Evolutionary conservation across 1,284 basidiomycete species (phyloP).

Genomic region (Laetiporus sulphureus): DNA sequence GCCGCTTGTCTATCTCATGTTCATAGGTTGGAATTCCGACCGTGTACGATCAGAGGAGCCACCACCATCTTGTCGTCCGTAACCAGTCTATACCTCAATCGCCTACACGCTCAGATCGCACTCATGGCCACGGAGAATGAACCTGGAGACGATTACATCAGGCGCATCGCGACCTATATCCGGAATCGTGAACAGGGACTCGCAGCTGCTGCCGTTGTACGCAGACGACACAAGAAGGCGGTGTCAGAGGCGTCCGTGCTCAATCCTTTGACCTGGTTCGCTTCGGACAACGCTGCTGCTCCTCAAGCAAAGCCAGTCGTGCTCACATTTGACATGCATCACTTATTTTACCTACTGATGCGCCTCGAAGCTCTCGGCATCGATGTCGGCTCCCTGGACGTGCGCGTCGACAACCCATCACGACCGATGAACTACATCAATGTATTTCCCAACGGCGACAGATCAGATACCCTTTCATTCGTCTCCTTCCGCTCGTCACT

Average conservation of each 20-base stretch:
- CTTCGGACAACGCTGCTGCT: conserved; percentile 30
- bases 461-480: conserved; percentile 72
- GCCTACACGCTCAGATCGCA: no score
- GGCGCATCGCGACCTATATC: conserved; percentile 60
- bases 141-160: conserved; percentile 68
- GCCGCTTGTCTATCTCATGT: no score
- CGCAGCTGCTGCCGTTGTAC: conserved; percentile 51
- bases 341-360: conserved; percentile 84
- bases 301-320: conserved; percentile 45
- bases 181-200: conserved; percentile 63
- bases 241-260: conserved; percentile 34
- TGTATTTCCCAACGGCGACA: conserved; percentile 47
- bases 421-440: conserved; percentile 71
- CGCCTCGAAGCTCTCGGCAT: conserved; percentile 77
- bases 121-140: conserved; percentile 49
- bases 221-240: conserved; percentile 43
- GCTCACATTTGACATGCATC: conserved; percentile 72
- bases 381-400: conserved; percentile 76
- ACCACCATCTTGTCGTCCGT: no score
- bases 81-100: no score
- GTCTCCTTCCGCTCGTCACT: conserved; percentile 76
- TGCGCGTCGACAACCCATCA: conserved; percentile 61
- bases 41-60: no score
- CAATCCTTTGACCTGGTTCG: conserved; percentile 63
- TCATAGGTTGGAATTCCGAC: no score